Evolutionary conservation across 1,139 yeast species (phyloP), one percentile per base, ranked within the genome.

Genomic region (Pichia sp.): DNA sequence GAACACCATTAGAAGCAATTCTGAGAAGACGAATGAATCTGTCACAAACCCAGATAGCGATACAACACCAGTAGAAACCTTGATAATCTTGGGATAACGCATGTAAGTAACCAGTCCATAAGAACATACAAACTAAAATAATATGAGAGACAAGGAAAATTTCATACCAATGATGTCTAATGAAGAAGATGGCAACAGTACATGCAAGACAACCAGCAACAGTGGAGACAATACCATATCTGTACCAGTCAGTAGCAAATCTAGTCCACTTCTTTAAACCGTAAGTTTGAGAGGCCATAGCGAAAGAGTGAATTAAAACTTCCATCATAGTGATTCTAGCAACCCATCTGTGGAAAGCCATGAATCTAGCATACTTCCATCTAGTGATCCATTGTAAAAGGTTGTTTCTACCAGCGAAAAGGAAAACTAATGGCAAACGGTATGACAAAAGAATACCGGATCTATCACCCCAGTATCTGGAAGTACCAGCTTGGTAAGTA

Each of bases 361-460:
- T 69, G 60, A 84, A 83, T 39, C 86, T 73, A 2, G 81, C 69
- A 55, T 75, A 76, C 21, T 77, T 71, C 84, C 89, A 82, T 38
- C 89, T 86, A 4, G 89, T 81, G 37, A 81, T 42, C 71, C 76
- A 73, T 54, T 79, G 78, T 58, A 85, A 64, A 44, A 85, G 66
- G 61, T 85, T 85, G 62, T 85, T 85, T 67, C 90, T 70, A 4
- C 88, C 86, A 0, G 83, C 84, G 63, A 82, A 79, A 24, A 82
- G 55, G 34, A 81, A 70, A 21, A 83, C 53, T 12, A 81, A 56
- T 0, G 89, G 89, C 53, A 79, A 57, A 54, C 78, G 66, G 39
- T 76, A 74, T 39, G 80, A 71, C 5, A 78, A 65, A 27, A 83
- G 53, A 37, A 81, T 68, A 22, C 85, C 88, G 2, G 83, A 63